A percentile compares a stretch with the other conserved stretches of the same genome.
phyloP scores from a whole-genome alignment of 768 basidiomycete species.

The Hemileccinum impolitum region DNA sequence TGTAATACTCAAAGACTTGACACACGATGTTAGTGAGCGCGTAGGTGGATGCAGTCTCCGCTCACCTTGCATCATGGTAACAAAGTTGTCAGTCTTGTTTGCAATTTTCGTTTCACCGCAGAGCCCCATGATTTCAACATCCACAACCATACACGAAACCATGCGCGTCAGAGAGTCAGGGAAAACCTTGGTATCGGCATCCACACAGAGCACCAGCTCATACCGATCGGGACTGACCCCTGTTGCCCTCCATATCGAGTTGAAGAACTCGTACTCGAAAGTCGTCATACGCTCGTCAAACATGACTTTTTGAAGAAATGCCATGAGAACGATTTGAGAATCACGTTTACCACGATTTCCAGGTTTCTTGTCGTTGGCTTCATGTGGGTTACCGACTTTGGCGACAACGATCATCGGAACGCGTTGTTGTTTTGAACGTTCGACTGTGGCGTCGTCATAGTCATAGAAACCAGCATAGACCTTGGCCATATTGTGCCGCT shows the following conservation, averaged over 20 bases:
- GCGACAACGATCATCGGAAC: conserved; percentile 95
- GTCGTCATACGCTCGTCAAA: conserved; percentile 99
- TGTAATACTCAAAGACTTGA: conserved; percentile 98
- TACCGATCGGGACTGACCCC: conserved; percentile 96
- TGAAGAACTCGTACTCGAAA: conserved; percentile 99
- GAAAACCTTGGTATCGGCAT: conserved; percentile 98
- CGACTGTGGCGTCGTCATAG: conserved; percentile 88
- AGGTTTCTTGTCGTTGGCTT: conserved; percentile 86
- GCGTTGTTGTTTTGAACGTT: conserved; percentile 91
- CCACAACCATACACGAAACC: conserved; percentile 95
- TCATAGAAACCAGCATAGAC: conserved; percentile 97
- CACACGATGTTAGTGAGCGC: conserved; percentile 5
- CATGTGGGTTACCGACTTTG: conserved; percentile 91
- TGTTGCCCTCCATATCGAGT: conserved; percentile 92
- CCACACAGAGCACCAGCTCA: conserved; percentile 92
- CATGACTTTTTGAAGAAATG: conserved; percentile 98
- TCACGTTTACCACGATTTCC: conserved; percentile 99
- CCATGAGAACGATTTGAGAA: conserved; percentile 96
- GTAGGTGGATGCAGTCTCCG: conserved; percentile 7
- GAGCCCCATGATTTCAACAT: conserved; percentile 97
- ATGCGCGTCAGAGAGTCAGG: conserved; percentile 96
- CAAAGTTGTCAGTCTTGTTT: conserved; percentile 97
- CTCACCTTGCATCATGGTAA: conserved; percentile 99
- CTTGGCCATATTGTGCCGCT: conserved; percentile 98
- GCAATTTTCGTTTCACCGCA: conserved; percentile 99